Percentiles rank a stretch among this genome's conserved stretches.
phyloP scores from a whole-genome alignment of 1,284 basidiomycete genomes.

The Irpex sp. region DNA sequence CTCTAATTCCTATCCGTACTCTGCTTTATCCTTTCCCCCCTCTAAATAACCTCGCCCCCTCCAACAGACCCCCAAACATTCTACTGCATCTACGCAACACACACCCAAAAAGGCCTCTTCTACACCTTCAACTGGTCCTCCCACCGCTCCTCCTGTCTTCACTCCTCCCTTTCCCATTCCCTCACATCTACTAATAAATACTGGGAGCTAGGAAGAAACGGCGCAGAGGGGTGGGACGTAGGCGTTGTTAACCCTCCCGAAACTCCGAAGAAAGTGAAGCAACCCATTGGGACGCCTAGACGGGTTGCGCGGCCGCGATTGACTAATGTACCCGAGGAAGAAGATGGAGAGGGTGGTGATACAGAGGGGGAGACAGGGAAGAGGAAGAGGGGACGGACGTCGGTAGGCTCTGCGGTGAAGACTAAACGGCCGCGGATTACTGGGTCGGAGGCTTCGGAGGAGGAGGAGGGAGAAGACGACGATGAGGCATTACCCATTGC shows the following conservation, averaged over 20 bases:
- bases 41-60: too few relatives aligned
- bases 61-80: constrained; percentile 26
- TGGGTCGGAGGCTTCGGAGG: not conserved
- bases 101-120: constrained; percentile 56
- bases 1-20: too few relatives aligned
- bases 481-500: not conserved
- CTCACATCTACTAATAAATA: not conserved
- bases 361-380: not conserved
- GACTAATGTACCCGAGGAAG: not conserved
- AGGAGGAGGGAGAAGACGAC: not conserved
- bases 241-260: constrained; percentile 1
- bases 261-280: not conserved
- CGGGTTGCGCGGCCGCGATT: not conserved
- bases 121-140: constrained; percentile 58
- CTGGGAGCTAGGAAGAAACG: not conserved
- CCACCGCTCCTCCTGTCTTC: constrained; percentile 33
- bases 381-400: not conserved
- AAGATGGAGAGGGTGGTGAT: not conserved
- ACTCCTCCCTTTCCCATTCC: not conserved
- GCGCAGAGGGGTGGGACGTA: constrained; percentile 3
- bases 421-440: not conserved
- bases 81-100: constrained; percentile 54
- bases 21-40: too few relatives aligned
- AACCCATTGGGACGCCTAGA: not conserved
- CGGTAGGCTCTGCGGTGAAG: not conserved